Base-by-base conservation (phyloP, 768 basidiomycete genomes). In the Leccinum longicurvipes region DNA sequence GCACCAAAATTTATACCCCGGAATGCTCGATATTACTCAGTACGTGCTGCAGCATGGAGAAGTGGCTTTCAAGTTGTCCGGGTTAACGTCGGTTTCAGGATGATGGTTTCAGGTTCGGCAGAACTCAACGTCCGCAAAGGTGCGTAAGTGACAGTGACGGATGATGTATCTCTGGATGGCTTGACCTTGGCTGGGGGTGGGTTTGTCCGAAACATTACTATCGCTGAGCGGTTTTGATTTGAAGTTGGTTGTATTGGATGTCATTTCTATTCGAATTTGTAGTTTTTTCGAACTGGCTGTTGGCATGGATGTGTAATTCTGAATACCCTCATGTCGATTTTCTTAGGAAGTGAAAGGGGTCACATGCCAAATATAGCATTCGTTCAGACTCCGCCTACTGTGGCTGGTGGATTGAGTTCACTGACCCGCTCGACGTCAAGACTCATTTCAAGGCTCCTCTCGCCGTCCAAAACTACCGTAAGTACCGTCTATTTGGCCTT, bases 341-440 rank as follows among this genome's bases (percentile, higher is more conserved):
- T 28, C 3, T 28, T 28, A n/a, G n/a, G n/a, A n/a, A 9, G 6
- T 2, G 23, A 50, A 49, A 36, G 54, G 58, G 65, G 57, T 48
- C 36, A 57, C 5, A 21, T 58, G 15, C 60, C 56, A 34, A 47
- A 60, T 67, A 31, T 50, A 21, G 59, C 0, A 10, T 7, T 15
- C n/a, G n/a, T 70, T 65, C 6, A 54, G 9, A 63, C 68, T 69
- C 69, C 68, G 69, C 59, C 42, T 45, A 32, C 55, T 54, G n/a
- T 44, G 47, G 14, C 25, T 61, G 39, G 50, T 36, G 34, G 52
- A 55, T 31, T 25, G 61, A 53, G 68, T 60, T 59, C 59, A 61
- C 66, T 66, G 68, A 63, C 69, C 60, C 55, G 66, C 66, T 66
- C 73, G 73, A 72, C 70, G 69, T 73, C 74, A 70, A 75, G 67